Conservation (phyloP, 331 rosid species). For the Saraca asoca region DNA sequence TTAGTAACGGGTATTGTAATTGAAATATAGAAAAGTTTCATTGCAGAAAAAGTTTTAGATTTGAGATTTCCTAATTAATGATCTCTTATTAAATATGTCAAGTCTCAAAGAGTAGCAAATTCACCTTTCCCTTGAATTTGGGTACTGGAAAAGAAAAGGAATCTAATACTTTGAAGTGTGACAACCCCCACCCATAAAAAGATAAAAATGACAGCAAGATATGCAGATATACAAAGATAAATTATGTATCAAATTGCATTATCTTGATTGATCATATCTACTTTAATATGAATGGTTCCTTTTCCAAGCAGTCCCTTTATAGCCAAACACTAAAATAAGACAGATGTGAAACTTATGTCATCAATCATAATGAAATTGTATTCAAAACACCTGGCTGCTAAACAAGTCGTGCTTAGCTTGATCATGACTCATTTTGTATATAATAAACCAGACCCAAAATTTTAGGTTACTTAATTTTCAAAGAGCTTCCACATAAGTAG, state of each 20-base stretch:
- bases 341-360: conserved; percentile 26
- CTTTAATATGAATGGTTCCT: neutral
- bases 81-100: too few relatives aligned
- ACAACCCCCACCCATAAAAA: conserved; percentile 20
- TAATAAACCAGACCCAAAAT: conserved; percentile 5
- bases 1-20: too few relatives aligned
- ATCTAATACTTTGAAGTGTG: neutral
- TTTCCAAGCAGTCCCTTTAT: conserved; percentile 23
- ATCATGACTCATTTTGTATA: neutral
- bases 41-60: too few relatives aligned
- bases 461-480: conserved; percentile 14
- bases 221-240: conserved; percentile 4
- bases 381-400: conserved; percentile 7
- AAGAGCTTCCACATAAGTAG: neutral
- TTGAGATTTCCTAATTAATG: too few relatives aligned
- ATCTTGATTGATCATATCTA: conserved; percentile 22
- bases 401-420: conserved; percentile 13
- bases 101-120: too few relatives aligned
- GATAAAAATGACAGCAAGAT: conserved; percentile 24
- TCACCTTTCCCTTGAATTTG: too few relatives aligned
- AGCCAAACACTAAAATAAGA: conserved; percentile 8
- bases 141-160: too few relatives aligned
- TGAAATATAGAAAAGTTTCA: too few relatives aligned
- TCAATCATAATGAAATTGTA: conserved; percentile 23
- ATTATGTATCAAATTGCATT: conserved; percentile 25